Evolutionary conservation across 805 yeast species (phyloP), one percentile per base, ranked within the genome.

Genomic region (Candida maesae): DNA sequence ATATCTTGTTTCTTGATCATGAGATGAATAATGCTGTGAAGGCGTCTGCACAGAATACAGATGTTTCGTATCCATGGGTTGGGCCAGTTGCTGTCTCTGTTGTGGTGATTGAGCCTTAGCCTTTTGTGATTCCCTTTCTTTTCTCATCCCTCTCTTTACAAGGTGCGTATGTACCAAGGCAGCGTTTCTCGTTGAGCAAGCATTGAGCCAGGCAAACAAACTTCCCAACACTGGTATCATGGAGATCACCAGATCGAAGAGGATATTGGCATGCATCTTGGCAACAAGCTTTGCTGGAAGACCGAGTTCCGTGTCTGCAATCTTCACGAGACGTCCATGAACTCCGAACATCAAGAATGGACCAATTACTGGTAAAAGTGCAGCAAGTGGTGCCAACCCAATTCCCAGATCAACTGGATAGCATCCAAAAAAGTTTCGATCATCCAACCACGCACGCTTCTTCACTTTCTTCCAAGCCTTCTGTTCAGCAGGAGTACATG

Each of bases 171-270:
- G 88, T 8, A 89, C 71, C 52, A 87, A 55, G 0, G 91, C 90
- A 0, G 96, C 95, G 60, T 91, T 90, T 54, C 96, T 69, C 0
- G 96, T 86, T 7, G 95, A 85, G 57, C 96, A 85, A 2, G 81
- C 85, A 56, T 87, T 77, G 60, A 90, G 45, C 91, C 95, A 90
- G 11, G 85, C 66, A 40, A 89, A 74, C 27, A 89, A 63, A 3
- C 80, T 69, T 2, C 98, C 98, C 25, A 91, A 60, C 4, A 89
- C 50, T 0, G 98, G 98, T 0, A 91, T 81, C 25, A 91, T 66
- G 2, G 90, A 73, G 28, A 90, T 77, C 29, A 84, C 51, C 23
- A 90, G 68, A 59, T 91, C 97, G 43, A 87, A 60, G 11, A 76
- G 55, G 29, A 89, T 84, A 55, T 90, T 85, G 13, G 82, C 82